Evolutionary conservation across 2,329 filamentous ascomycete genomes (phyloP), one percentile per base, ranked within the genome.

Genomic region (Aspergillus sp.): DNA sequence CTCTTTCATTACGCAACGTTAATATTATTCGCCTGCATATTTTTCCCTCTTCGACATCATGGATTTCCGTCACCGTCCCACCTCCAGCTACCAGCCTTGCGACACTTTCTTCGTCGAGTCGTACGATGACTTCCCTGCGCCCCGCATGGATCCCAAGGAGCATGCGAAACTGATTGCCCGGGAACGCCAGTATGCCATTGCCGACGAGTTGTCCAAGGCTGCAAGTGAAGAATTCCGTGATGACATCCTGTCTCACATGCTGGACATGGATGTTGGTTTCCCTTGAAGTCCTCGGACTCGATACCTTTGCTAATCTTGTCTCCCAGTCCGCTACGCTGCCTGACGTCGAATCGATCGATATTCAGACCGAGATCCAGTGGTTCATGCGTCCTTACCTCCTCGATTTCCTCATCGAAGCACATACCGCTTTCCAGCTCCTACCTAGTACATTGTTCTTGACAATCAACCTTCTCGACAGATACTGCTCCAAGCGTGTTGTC

Each of bases 301-400:
- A 4, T 19, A 19, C 4, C 2, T 19, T 19, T 19, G 19, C 19
- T 19, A 19, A 33, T 44, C 51, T 54, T 62, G 65, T 47, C 61
- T 67, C 37, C 19, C 53, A 85, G 81, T 80, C 85, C 60, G 86
- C 94, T 70, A 97, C 93, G 27, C 76, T 97, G 53, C 88, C 93
- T 42, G 93, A 98, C 68, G 91, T 95, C 66, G 91, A 91, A 67
- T 90, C 94, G 31, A 98, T 98, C 67, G 93, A 98, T 68, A 96
- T 97, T 70, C 93, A 98, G 71, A 90, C 90, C 54, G 93, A 98
- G 77, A 97, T 98, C 51, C 90, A 97, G 66, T 98, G 93, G 93
- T 97, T 94, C 72, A 98, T 98, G 93, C 79, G 93, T 59, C 93
- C 93, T 0, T 97, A 96, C 68, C 83, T 98, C 31, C 87, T 98